A percentile compares a stretch with the other conserved stretches of the same genome.
Conservation (phyloP, 2,329 filamentous ascomycete genomes). For the Fusarium lyarnte region DNA sequence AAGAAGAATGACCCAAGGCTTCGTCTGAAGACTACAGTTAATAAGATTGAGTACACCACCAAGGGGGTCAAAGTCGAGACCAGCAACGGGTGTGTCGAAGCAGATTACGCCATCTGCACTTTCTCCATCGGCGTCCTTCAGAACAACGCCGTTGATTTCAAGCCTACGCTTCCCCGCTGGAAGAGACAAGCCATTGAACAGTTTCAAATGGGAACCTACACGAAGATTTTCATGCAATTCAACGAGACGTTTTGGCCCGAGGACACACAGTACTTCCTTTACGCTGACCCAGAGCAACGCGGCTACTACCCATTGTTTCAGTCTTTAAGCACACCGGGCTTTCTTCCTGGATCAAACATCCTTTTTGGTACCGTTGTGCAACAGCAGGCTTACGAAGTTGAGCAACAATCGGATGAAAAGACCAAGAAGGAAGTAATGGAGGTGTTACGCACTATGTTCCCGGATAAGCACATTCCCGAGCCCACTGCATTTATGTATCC, state of each 20-base stretch:
- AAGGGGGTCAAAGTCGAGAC: constrained; percentile 64
- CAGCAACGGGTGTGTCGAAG: constrained; percentile 65
- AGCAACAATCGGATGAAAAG: constrained; percentile 66
- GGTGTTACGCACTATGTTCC: constrained; percentile 72
- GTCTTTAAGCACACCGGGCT: constrained; percentile 65
- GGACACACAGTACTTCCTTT: constrained; percentile 56
- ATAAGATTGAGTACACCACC: constrained; percentile 61
- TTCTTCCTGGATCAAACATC: constrained; percentile 69
- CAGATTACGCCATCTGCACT: constrained; percentile 71
- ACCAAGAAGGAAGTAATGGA: constrained; percentile 68
- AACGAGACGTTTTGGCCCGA: constrained; percentile 70
- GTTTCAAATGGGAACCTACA: constrained; percentile 77
- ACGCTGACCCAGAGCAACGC: constrained; percentile 54
- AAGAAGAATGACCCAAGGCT: constrained; percentile 63
- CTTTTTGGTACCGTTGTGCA: constrained; percentile 65
- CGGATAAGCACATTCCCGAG: constrained; percentile 63
- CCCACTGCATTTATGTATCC: constrained; percentile 70
- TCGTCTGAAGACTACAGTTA: constrained; percentile 66
- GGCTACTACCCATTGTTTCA: constrained; percentile 69
- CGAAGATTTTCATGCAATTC: constrained; percentile 78
- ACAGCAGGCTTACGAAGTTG: constrained; percentile 56
- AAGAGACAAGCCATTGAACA: constrained; percentile 70
- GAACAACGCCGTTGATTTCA: constrained; percentile 66
- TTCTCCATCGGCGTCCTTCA: constrained; percentile 76
- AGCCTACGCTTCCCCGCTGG: constrained; percentile 69